Evolutionary conservation across 108 stramenopile genomes (phyloP).

Genomic region (Fistulifera pelliculosa): DNA sequence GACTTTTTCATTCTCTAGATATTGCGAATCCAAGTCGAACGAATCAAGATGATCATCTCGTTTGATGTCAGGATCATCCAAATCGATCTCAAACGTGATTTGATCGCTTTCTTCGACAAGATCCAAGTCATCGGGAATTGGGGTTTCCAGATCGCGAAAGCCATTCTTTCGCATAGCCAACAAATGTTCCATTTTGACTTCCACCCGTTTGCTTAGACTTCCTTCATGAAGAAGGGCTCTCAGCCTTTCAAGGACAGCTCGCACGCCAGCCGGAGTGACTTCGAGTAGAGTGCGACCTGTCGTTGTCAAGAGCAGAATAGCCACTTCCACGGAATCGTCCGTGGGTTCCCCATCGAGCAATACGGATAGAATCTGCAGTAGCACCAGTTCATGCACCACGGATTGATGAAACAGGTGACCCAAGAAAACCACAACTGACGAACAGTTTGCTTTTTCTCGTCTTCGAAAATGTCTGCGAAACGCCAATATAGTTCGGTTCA

Average conservation of each 20-base stretch:
- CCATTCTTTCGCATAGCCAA: slow-evolving; percentile 77
- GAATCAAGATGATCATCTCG: slow-evolving; percentile 84
- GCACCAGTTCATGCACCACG: slow-evolving; percentile 92
- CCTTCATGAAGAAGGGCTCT: slow-evolving; percentile 94
- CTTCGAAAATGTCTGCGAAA: slow-evolving; percentile 87
- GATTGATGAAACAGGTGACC: slow-evolving; percentile 97
- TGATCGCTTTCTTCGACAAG: slow-evolving; percentile 96
- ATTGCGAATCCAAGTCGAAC: slow-evolving; percentile 71
- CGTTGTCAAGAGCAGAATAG: slow-evolving; percentile 84
- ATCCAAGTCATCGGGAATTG: slow-evolving; percentile 81
- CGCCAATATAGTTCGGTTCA: slow-evolving; percentile 73
- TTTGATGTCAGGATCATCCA: slow-evolving; percentile 90
- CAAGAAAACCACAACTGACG: slow-evolving; percentile 81
- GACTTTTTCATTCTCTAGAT: slow-evolving; percentile 75
- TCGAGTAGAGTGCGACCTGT: slow-evolving; percentile 80
- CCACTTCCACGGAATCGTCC: slow-evolving; percentile 95
- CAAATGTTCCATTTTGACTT: slow-evolving; percentile 89
- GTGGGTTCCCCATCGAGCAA: slow-evolving; percentile 93
- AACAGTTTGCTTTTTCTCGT: slow-evolving; percentile 80
- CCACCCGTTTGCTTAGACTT: slow-evolving; percentile 72
- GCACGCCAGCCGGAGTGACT: slow-evolving; percentile 86
- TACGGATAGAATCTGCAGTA: slow-evolving; percentile 91
- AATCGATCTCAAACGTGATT: slow-evolving; percentile 92
- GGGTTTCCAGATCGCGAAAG: slow-evolving; percentile 78
- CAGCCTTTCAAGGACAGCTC: slow-evolving; percentile 92